Base-by-base conservation (phyloP, 805 yeast species). In the Nakazawaea molendinolei region DNA sequence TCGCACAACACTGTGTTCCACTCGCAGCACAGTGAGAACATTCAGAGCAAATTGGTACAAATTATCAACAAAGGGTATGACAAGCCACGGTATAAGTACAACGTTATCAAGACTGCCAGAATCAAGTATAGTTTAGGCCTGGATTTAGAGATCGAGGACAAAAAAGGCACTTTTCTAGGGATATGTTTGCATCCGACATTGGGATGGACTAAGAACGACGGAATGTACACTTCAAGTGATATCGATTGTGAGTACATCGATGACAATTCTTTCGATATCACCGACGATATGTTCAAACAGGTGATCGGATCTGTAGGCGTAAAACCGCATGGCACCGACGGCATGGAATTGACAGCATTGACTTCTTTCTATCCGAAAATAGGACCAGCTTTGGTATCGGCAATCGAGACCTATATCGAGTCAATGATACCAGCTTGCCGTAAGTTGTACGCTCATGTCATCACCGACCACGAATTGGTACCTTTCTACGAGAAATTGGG, bases 11-110 rank as follows among this genome's bases (percentile, higher is more conserved):
- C 21, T 8, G 20, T 38, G 8, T 38, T 38, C 22, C 25, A 33
- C 9, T 29, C 34, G 12, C 8, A 15, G 15, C n/a, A 29, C 16
- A 23, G 34, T 17, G 26, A 13, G 3, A 17, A 29, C 19, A 29
- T 47, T 9, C 59, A 58, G 31, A 21, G 36, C 4, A 35, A 32
- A 16, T 35, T 67, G 21, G 39, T 48, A 5, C 39, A 49, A 6
- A 38, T 69, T n/a, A 51, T 76, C 39, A 76, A 76, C 48, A 58
- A 61, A 37, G 74, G 75, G 1, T 76, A 74, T 49, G 56, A 66
- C 41, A 69, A 66, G 40, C 69, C 71, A 8, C 54, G 69, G 38
- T 61, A 41, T 49, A 62, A 61, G 43, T 76, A 56, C 45, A 58
- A 61, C 1, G 48, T 71, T 6, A 61, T 76, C 14, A 42, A 45